Percentiles rank a stretch among this genome's conserved stretches.
Conservation (phyloP, 148 eudicot genomes). For the Rhododendron kiyosumense region DNA sequence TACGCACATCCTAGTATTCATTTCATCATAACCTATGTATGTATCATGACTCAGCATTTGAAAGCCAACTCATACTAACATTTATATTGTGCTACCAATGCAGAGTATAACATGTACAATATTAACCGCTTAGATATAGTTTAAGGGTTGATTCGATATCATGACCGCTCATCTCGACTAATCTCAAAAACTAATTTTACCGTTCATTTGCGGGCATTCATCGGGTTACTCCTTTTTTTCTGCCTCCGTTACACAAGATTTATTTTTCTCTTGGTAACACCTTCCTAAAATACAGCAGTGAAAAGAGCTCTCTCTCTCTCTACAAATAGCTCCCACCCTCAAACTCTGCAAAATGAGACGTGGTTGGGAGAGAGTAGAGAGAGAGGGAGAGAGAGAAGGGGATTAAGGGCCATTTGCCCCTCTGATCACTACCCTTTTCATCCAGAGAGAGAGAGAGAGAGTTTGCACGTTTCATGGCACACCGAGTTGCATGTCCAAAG, state of each 20-base stretch:
- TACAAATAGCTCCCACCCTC: neutral
- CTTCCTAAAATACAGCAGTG: neutral
- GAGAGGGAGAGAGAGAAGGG: neutral
- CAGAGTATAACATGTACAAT: neutral
- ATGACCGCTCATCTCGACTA: no score
- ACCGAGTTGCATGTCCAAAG: constrained; percentile 29
- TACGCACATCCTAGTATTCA: neutral
- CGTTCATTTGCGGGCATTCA: no score
- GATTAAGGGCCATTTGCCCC: constrained; percentile 1
- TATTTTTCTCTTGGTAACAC: neutral
- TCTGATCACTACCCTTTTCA: neutral
- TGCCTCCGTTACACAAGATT: neutral
- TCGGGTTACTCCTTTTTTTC: neutral
- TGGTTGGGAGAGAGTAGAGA: neutral
- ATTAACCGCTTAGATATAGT: neutral
- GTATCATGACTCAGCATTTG: neutral
- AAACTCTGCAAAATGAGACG: neutral
- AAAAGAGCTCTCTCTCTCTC: neutral
- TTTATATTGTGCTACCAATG: neutral
- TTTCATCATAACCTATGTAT: neutral
- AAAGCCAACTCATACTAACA: no score
- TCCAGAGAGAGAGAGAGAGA: neutral
- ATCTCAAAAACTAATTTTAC: no score
- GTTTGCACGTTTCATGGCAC: constrained; percentile 33
- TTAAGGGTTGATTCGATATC: neutral